Percentiles rank a stretch among this genome's conserved stretches.
These are phyloP conservation scores for Venturia nashicola DNA, from an alignment of 2,329 filamentous ascomycete species.

Conservation along the genomic window DNA sequence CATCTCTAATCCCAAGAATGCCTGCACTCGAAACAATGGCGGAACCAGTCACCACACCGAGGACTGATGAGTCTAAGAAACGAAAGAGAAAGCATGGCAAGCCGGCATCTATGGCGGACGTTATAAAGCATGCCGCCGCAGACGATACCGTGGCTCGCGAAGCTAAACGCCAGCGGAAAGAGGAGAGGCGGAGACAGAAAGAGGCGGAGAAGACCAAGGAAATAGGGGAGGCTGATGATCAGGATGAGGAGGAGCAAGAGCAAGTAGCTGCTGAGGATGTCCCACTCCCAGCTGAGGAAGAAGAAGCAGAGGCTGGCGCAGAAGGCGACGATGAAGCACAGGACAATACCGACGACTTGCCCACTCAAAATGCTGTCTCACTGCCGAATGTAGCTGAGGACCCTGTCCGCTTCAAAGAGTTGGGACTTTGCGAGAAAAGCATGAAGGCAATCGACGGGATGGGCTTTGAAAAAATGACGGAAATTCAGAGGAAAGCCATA, in stretches of 20 bases:
- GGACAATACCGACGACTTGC: constrained; percentile 33
- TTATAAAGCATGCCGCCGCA: constrained; percentile 15
- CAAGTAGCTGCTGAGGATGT: constrained; percentile 22
- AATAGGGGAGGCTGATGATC: constrained; percentile 15
- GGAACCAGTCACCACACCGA: neutral
- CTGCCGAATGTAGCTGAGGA: constrained; percentile 48
- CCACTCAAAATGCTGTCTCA: constrained; percentile 42
- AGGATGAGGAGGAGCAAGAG: constrained; percentile 14
- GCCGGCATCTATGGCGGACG: constrained; percentile 20
- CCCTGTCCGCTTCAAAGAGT: constrained; percentile 62
- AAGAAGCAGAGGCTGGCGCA: constrained; percentile 14
- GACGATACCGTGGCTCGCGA: constrained; percentile 21
- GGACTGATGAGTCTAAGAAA: constrained; percentile 27
- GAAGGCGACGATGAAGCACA: constrained; percentile 23
- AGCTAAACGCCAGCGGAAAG: constrained; percentile 16
- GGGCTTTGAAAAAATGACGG: constrained; percentile 91
- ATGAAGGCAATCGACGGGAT: constrained; percentile 81
- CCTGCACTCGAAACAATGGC: neutral
- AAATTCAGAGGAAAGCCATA: constrained; percentile 80
- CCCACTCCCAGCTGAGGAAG: constrained; percentile 27
- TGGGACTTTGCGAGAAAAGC: constrained; percentile 79
- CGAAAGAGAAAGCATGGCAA: constrained; percentile 33
- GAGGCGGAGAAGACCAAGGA: constrained; percentile 12
- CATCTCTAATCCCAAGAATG: neutral
- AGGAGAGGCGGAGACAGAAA: constrained; percentile 17